Evolutionary conservation across 2,329 filamentous ascomycete species (phyloP), one percentile per base, ranked within the genome.

Genomic region (Bipolaris bicolor): DNA sequence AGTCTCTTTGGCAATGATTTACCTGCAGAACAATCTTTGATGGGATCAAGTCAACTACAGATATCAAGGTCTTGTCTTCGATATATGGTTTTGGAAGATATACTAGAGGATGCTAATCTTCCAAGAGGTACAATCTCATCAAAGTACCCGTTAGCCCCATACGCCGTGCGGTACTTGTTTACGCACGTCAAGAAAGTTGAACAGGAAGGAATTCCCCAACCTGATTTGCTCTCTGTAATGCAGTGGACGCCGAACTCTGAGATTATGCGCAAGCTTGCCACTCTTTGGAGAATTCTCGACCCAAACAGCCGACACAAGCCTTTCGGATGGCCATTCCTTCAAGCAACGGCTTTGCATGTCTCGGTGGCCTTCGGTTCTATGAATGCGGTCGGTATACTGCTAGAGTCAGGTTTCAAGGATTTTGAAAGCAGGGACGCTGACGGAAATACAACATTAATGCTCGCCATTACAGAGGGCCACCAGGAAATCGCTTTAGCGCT

Each of bases 11-110:
- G 22, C 22, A 26, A 43, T 10, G 22, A 26, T 26, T 9, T 43
- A 26, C 20, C 64, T 63, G 22, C 56, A 63, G 29, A 56, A 65
- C 33, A 11, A 33, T 58, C 49, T 18, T 37, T 20, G 5, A 36
- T 48, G 20, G 60, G 55, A 24, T 31, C 54, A 7, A 53, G 62
- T 20, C 52, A 65, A 26, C 60, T 60, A 15, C 44, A 61, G 44
- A 63, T 65, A 50, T 62, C 60, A 26, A 63, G 55, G 41, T 65
- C 57, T 13, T 65, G 58, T 37, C 46, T 65, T 34, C 52, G 45
- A 48, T 29, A 56, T 22, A 40, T 16, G 31, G 22, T 20, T 39
- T 22, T 31, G 5, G 24, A 39, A 15, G 26, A 57, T 24, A 29
- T 44, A 44, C n/a, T 44, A 5, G 41, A 44, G 3, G 13, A 16